phyloP scores from a whole-genome alignment of 2,329 filamentous ascomycete genomes.

The Didymella segeticola region DNA sequence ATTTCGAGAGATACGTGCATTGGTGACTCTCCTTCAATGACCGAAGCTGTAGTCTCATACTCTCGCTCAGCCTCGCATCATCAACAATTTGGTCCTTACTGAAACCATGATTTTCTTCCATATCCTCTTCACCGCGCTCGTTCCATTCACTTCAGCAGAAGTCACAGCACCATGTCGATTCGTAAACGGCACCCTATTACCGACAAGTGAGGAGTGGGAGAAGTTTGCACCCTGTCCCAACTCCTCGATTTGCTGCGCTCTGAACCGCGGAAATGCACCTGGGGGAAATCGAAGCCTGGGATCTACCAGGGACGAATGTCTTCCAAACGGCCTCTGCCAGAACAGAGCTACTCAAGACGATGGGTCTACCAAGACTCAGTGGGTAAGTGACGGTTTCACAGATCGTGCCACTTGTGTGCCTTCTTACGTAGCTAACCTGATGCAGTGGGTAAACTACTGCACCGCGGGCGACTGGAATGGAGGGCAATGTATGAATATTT shows the following conservation, averaged over 20 bases:
- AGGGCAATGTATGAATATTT: slow-evolving; percentile 1
- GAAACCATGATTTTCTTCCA: background rate
- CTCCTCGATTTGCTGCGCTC: background rate
- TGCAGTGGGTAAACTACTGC: slow-evolving; percentile 1
- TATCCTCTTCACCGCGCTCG: background rate
- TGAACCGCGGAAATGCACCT: background rate
- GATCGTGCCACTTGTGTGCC: too few relatives aligned
- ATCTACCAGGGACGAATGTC: background rate
- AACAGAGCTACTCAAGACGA: background rate
- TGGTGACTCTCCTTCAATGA: too few relatives aligned
- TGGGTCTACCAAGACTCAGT: background rate
- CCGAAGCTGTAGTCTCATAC: background rate
- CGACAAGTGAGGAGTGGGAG: background rate
- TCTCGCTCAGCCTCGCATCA: too few relatives aligned
- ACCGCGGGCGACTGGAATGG: background rate
- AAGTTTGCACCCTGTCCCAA: background rate
- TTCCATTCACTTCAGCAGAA: background rate
- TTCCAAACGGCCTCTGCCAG: background rate
- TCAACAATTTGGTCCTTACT: too few relatives aligned
- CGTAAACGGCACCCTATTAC: background rate
- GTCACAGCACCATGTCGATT: background rate
- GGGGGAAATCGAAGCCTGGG: background rate
- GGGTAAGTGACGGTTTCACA: background rate
- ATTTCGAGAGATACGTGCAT: background rate
- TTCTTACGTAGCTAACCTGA: too few relatives aligned